phyloP scores from a whole-genome alignment of 1,284 basidiomycete species.

The Chiua sp. region DNA sequence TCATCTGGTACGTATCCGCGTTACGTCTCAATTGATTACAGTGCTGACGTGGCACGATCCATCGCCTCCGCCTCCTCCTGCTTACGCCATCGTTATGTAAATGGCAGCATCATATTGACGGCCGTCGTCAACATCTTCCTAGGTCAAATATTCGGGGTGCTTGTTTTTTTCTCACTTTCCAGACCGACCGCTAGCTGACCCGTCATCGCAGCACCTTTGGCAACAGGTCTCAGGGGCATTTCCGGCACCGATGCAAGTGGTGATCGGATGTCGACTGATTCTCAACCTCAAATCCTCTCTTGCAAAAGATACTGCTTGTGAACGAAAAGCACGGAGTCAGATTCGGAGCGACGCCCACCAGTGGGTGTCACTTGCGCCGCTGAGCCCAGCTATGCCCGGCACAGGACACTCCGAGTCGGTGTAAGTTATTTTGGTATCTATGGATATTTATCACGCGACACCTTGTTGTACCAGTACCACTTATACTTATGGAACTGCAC shows the following conservation, averaged over 20 bases:
- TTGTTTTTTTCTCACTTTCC: background rate
- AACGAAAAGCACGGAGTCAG: background rate
- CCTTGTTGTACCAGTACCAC: background rate
- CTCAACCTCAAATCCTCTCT: slow-evolving; percentile 9
- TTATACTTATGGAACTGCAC: background rate
- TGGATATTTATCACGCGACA: background rate
- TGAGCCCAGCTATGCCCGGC: background rate
- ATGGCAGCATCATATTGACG: slow-evolving; percentile 12
- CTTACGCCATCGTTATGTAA: background rate
- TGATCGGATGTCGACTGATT: slow-evolving; percentile 12
- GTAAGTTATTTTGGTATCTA: background rate
- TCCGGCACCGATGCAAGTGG: slow-evolving; percentile 8
- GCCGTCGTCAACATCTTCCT: slow-evolving; percentile 11
- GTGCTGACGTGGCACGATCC: background rate
- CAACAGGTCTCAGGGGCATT: slow-evolving; percentile 3
- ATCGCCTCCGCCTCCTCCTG: background rate
- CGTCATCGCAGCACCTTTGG: slow-evolving; percentile 6
- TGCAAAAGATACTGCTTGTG: background rate
- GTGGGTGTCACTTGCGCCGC: background rate
- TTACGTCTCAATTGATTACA: background rate
- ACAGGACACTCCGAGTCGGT: background rate
- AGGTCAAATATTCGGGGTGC: slow-evolving; percentile 13
- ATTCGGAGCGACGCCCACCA: background rate
- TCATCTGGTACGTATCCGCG: slow-evolving; percentile 16
- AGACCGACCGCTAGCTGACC: background rate